Evolutionary conservation across 495 filamentous ascomycete genomes (phyloP).

Genomic region (Penicillium crystallinum): DNA sequence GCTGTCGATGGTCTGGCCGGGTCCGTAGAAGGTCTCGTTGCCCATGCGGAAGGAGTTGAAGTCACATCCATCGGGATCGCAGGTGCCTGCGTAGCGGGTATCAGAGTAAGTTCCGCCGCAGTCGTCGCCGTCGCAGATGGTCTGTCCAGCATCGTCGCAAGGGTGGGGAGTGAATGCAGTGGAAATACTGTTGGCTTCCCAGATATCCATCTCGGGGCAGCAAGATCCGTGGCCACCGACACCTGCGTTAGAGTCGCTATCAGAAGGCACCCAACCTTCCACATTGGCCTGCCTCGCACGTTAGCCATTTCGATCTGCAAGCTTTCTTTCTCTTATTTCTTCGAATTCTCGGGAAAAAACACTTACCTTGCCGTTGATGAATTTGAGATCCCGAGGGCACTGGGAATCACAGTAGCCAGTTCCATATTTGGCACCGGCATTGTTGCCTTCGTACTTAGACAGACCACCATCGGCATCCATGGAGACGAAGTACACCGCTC

Average conservation of each 20-base stretch:
- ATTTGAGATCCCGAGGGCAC: constrained; percentile 60
- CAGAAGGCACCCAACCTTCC: constrained; percentile 55
- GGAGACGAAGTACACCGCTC: constrained; percentile 62
- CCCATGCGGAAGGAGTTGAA: constrained; percentile 73
- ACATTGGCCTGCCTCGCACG: constrained; percentile 39
- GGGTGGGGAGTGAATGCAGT: constrained; percentile 59
- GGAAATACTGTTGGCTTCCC: constrained; percentile 62
- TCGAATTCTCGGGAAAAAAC: not conserved
- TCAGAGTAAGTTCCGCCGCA: constrained; percentile 50
- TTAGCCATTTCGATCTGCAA: not conserved
- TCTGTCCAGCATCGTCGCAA: constrained; percentile 52
- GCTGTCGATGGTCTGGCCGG: constrained; percentile 58
- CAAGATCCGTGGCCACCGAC: constrained; percentile 57
- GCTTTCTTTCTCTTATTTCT: too few relatives aligned
- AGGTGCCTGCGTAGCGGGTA: constrained; percentile 49
- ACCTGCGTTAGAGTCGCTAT: constrained; percentile 56
- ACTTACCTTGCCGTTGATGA: constrained; percentile 56
- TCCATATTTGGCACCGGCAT: constrained; percentile 66
- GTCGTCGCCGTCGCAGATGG: constrained; percentile 50
- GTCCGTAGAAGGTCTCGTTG: constrained; percentile 57
- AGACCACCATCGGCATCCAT: constrained; percentile 62
- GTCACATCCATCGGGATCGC: constrained; percentile 74
- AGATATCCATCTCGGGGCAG: constrained; percentile 72
- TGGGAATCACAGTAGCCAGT: constrained; percentile 75
- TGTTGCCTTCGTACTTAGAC: constrained; percentile 48